Evolutionary conservation across 805 yeast species (phyloP).

Genomic region (Suhomyces faveliae): DNA sequence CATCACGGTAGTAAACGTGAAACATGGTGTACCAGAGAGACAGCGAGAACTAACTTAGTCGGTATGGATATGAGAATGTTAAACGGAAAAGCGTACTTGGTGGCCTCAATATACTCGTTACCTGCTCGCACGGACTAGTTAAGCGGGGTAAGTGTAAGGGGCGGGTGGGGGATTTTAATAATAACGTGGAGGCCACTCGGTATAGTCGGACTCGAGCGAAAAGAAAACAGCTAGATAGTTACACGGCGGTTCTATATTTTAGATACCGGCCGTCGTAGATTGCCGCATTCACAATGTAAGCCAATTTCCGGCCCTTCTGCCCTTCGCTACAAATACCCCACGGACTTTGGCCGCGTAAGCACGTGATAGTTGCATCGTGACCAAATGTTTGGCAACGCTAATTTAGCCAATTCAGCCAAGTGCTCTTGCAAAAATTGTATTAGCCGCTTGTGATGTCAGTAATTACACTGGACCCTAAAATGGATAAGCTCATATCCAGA

Average conservation of each 20-base stretch:
- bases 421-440: background rate
- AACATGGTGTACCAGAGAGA: too few relatives aligned
- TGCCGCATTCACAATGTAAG: too few relatives aligned
- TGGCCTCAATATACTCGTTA: background rate
- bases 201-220: background rate
- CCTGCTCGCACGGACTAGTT: background rate
- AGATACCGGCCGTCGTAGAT: background rate
- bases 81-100: too few relatives aligned
- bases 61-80: too few relatives aligned
- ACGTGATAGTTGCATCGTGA: background rate
- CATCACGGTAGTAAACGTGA: too few relatives aligned
- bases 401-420: background rate
- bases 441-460: background rate
- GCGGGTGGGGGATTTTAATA: background rate
- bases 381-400: background rate
- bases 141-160: background rate
- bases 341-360: background rate
- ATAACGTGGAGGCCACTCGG: background rate
- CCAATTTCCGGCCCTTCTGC: too few relatives aligned
- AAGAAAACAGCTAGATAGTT: too few relatives aligned
- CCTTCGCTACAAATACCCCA: background rate
- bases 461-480: background rate
- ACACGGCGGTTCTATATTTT: background rate
- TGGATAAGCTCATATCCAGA: background rate
- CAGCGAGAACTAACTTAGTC: too few relatives aligned